Evolutionary conservation across 352 stramenopile species (phyloP).

Genomic region (Pythium folliculosum): DNA sequence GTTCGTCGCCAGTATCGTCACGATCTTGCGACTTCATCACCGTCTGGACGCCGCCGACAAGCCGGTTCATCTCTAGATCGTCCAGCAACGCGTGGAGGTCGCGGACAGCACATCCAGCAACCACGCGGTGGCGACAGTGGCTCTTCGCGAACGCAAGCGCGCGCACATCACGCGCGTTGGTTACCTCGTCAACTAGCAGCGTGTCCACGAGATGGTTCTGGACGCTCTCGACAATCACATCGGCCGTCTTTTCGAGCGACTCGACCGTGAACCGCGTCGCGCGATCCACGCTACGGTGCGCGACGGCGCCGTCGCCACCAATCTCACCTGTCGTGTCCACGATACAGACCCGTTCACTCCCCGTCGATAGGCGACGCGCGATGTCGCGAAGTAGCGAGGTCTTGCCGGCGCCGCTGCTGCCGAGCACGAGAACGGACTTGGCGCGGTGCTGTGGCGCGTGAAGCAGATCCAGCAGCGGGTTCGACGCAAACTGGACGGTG

Average conservation of each 20-base stretch:
- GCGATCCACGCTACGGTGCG: conserved; percentile 52
- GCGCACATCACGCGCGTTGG: conserved; percentile 24
- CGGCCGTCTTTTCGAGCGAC: conserved; percentile 21
- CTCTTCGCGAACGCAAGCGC: conserved; percentile 40
- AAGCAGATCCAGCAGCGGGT: conserved; percentile 69
- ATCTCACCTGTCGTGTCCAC: conserved; percentile 94
- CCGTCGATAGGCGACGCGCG: conserved; percentile 52
- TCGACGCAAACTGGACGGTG: conserved; percentile 60
- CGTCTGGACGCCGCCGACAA: conserved; percentile 68
- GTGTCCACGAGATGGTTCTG: conserved; percentile 39
- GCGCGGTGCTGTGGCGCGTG: conserved; percentile 34
- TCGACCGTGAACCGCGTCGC: conserved; percentile 35
- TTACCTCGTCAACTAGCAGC: conserved; percentile 89
- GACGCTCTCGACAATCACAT: conserved; percentile 26
- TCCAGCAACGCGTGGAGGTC: conserved; percentile 75
- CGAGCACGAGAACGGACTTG: conserved; percentile 69
- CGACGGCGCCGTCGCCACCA: conserved; percentile 73
- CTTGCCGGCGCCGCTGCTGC: conserved; percentile 66
- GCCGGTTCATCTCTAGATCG: conserved; percentile 67
- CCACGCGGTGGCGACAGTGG: conserved; percentile 62
- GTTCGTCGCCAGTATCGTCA: background rate
- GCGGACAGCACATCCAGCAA: conserved; percentile 81
- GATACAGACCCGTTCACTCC: conserved; percentile 72
- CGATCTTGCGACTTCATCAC: conserved; percentile 24
- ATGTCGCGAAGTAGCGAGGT: conserved; percentile 86